Evolutionary conservation across 2,329 filamentous ascomycete genomes (phyloP).

Genomic region (Apiospora hydei): DNA sequence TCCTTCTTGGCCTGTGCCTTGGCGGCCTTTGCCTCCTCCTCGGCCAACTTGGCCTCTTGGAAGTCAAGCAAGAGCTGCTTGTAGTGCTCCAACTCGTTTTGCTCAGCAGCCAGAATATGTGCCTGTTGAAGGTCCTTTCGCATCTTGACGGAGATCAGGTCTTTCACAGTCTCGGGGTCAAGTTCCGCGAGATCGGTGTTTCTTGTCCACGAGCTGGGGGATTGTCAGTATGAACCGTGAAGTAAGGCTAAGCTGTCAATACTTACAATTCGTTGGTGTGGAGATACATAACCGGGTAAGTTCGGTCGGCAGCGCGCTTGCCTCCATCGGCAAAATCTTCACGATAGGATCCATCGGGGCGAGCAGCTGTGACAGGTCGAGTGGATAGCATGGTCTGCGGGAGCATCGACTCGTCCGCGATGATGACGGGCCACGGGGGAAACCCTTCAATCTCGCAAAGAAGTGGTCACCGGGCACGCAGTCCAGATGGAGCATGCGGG

Average conservation of each 20-base stretch:
- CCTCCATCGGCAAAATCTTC: conserved; percentile 88
- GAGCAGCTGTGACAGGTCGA: conserved; percentile 84
- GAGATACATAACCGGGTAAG: conserved; percentile 95
- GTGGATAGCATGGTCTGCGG: conserved; percentile 77
- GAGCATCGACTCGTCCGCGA: conserved; percentile 95
- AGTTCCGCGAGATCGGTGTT: conserved; percentile 85
- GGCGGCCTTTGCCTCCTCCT: conserved; percentile 53
- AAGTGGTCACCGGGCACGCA: conserved; percentile 92
- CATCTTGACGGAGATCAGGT: conserved; percentile 77
- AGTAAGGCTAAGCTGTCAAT: neutral
- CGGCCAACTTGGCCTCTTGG: conserved; percentile 69
- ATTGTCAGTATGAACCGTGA: neutral
- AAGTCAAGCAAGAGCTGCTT: conserved; percentile 79
- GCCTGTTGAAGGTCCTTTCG: conserved; percentile 81
- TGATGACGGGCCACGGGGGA: conserved; percentile 90
- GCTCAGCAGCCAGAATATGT: conserved; percentile 80
- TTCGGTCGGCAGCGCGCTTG: conserved; percentile 83
- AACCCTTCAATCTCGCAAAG: conserved; percentile 92
- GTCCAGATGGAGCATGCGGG: conserved; percentile 74
- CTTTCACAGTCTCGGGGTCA: conserved; percentile 73
- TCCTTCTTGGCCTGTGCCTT: conserved; percentile 35
- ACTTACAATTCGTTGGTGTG: conserved; percentile 97
- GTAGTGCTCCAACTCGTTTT: conserved; percentile 80
- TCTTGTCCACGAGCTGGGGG: conserved; percentile 82
- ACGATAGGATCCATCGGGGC: conserved; percentile 84